These are phyloP conservation scores for Cairneyella variabilis DNA, from an alignment of 495 filamentous ascomycete genomes.

Conservation along the genomic window DNA sequence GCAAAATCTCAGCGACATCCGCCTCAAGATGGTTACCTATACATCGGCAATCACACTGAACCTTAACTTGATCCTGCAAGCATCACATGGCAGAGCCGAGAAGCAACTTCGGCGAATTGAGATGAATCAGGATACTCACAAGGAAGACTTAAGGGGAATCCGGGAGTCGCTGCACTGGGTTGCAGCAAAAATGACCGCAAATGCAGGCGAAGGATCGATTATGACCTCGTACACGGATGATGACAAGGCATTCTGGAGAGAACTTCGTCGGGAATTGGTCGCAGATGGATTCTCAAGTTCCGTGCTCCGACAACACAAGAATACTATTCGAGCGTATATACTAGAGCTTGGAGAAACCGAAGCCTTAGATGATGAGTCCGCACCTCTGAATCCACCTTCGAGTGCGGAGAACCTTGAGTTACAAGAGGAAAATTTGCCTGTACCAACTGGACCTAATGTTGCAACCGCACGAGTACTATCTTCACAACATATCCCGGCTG, in stretches of 20 bases:
- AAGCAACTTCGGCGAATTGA: background rate
- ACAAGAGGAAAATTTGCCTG: no score
- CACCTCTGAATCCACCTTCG: no score
- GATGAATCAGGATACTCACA: background rate
- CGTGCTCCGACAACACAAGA: background rate
- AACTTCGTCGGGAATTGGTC: background rate
- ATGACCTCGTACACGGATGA: background rate
- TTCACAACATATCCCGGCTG: no score
- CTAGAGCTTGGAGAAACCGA: background rate
- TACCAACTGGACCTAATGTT: no score
- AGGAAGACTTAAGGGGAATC: background rate
- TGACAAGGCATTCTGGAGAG: background rate
- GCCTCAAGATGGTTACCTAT: background rate
- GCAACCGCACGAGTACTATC: no score
- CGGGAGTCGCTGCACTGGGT: no score
- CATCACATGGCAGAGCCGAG: background rate
- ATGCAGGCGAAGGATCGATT: background rate
- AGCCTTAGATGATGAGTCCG: constrained; percentile 46
- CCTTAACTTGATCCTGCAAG: background rate
- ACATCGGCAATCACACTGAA: background rate
- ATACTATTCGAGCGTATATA: background rate
- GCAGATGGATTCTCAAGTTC: background rate
- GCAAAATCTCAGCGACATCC: background rate
- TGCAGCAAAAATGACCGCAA: no score
- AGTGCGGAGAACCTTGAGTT: no score